Base-by-base conservation (phyloP, 169 alveolate species). In the Plasmodium knowlesi region DNA sequence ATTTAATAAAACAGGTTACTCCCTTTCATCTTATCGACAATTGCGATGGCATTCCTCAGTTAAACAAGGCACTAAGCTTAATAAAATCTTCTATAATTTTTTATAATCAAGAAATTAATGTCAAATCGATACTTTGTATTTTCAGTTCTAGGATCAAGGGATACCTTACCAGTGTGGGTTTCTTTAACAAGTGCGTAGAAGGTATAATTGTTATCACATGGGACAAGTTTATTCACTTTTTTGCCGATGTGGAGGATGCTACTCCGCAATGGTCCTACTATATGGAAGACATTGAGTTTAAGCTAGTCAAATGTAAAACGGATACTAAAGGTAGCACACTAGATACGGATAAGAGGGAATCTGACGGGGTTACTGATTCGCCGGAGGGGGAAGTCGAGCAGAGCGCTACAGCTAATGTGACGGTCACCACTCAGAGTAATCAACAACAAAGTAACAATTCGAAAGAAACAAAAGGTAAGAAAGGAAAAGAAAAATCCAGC, bases 181-280 rank as follows among this genome's bases (percentile, higher is more conserved):
- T 91, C 43, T 91, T 91, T 41, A 91, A 91, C 61, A 91, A 91
- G 71, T 91, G 30, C 39, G 14, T 82, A 8, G 95, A 91, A 14
- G 95, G 95, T 1, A 16, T 91, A 12, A 34, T 91, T 3, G 95
- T 91, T 5, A 82, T 91, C 41, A 91, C 92, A 28, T 91, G 91
- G 91, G 95, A 91, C 67, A 91, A 78, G 32, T 91, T 76, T 53
- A 53, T 80, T 81, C 95, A 91, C 76, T 91, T 91, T 53, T 91
- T 82, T 78, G 5, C 84, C 0, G 61, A 46, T 74, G 41, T 53
- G 6, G 92, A 91, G 43, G 95, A 91, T 91, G 81, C 71, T 2
- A 25, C 95, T 16, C 95, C 95, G 0, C 92, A 82, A 19, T 91
- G 95, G 95, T 82, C 95, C 30, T 91, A 91, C 61, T 73, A 81